A percentile compares a stretch with the other conserved stretches of the same genome.
Evolutionary conservation across 768 basidiomycete genomes (phyloP).

Genomic region (Cyclocybe cylindracea): DNA sequence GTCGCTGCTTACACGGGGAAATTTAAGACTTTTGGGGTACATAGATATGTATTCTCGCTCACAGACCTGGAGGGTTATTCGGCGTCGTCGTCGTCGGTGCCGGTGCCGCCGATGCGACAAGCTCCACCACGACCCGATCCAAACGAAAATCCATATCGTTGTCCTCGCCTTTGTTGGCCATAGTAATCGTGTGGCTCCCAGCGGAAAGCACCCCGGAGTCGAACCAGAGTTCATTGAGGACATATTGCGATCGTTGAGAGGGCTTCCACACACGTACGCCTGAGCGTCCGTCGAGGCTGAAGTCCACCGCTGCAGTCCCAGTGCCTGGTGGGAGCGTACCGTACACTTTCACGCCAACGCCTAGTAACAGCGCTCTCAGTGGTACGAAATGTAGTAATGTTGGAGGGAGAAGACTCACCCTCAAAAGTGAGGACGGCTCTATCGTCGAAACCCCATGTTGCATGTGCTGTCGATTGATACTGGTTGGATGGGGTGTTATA

Average conservation of each 20-base stretch:
- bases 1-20: no score
- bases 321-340: conserved; percentile 6
- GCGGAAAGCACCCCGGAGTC: conserved; percentile 4
- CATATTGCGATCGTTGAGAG: not conserved
- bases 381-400: not conserved
- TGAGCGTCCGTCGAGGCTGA: not conserved
- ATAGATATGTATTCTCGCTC: no score
- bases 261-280: not conserved
- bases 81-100: no score
- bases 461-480: conserved; percentile 4
- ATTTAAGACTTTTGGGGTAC: no score
- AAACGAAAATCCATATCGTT: conserved; percentile 9
- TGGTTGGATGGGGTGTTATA: not conserved
- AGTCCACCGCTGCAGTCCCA: conserved; percentile 3
- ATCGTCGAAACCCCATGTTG: conserved; percentile 10
- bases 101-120: not conserved
- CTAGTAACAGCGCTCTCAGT: not conserved
- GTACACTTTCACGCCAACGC: conserved; percentile 3
- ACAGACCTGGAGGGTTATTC: no score
- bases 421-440: conserved; percentile 2
- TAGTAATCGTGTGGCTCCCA: conserved; percentile 5
- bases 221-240: not conserved
- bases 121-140: conserved; percentile 8
- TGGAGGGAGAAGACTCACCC: not conserved
- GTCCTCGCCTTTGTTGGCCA: conserved; percentile 10